A percentile compares a stretch with the other conserved stretches of the same genome.
Evolutionary conservation across 2,329 filamentous ascomycete species (phyloP).

Genomic region (Botryosphaeria agaves): DNA sequence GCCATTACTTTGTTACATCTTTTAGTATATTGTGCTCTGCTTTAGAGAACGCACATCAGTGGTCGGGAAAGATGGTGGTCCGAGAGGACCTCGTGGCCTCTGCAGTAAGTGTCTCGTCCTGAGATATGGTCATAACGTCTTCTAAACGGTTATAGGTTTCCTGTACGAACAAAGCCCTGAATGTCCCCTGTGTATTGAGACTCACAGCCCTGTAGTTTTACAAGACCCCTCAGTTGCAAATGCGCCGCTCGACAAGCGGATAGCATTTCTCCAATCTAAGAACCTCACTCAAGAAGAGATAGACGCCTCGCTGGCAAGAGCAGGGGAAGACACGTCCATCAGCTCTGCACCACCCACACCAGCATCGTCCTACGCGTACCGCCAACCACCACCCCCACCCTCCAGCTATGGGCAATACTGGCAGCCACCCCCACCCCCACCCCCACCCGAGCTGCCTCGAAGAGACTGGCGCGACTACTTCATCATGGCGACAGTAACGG

Average conservation of each 20-base stretch:
- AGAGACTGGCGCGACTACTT: slow-evolving; percentile 98
- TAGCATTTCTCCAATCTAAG: slow-evolving; percentile 89
- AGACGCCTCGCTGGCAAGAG: slow-evolving; percentile 62
- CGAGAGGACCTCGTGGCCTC: slow-evolving; percentile 85
- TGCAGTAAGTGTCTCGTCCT: slow-evolving; percentile 31
- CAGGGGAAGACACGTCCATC: slow-evolving; percentile 34
- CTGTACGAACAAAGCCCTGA: slow-evolving; percentile 22
- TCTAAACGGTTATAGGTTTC: slow-evolving; percentile 25
- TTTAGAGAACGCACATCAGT: too few relatives aligned
- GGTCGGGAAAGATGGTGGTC: slow-evolving; percentile 50
- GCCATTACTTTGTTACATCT: too few relatives aligned
- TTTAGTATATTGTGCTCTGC: too few relatives aligned
- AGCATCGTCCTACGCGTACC: slow-evolving; percentile 26
- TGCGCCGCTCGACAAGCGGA: slow-evolving; percentile 80
- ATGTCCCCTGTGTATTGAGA: neutral
- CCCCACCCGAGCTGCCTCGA: slow-evolving; percentile 45
- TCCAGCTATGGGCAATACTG: slow-evolving; percentile 36
- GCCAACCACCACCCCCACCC: slow-evolving; percentile 25
- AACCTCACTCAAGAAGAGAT: slow-evolving; percentile 96
- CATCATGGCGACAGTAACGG: slow-evolving; percentile 94
- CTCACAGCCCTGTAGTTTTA: slow-evolving; percentile 42
- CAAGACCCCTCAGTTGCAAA: slow-evolving; percentile 83
- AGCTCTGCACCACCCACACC: slow-evolving; percentile 19
- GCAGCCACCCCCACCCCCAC: slow-evolving; percentile 32
- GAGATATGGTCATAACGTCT: neutral